Evolutionary conservation across 305 asterid species (phyloP).

Genomic region (Coffea humblotiana): DNA sequence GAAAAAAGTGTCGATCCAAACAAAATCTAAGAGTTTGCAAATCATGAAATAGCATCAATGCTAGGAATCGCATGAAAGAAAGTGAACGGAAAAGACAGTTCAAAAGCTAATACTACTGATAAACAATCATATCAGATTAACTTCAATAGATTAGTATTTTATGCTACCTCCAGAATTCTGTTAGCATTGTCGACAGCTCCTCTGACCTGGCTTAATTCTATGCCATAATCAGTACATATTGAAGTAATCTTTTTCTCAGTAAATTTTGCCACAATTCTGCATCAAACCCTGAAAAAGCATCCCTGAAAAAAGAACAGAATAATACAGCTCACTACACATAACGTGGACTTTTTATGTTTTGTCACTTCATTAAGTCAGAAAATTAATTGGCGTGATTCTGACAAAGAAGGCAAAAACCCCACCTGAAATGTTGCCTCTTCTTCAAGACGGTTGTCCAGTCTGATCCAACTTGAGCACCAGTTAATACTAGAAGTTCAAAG

Average conservation of each 20-base stretch:
- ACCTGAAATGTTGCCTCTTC: slow-evolving; percentile 56
- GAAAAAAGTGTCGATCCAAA: too few species aligned
- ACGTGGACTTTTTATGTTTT: neutral
- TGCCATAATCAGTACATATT: slow-evolving; percentile 46
- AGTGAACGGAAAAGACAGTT: slow-evolving; percentile 11
- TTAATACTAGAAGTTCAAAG: slow-evolving; percentile 66
- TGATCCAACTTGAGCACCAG: slow-evolving; percentile 87
- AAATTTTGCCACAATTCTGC: slow-evolving; percentile 55
- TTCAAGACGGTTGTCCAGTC: slow-evolving; percentile 74
- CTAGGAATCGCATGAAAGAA: slow-evolving; percentile 4
- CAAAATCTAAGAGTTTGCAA: neutral
- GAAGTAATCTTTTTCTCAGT: slow-evolving; percentile 58
- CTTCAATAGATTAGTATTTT: neutral
- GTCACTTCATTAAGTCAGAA: neutral
- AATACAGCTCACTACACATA: neutral
- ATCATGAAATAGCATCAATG: slow-evolving; percentile 13
- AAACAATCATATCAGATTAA: neutral
- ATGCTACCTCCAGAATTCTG: slow-evolving; percentile 57
- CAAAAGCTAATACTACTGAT: neutral
- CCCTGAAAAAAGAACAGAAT: slow-evolving; percentile 33
- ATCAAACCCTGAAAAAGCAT: slow-evolving; percentile 65
- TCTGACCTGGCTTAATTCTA: slow-evolving; percentile 57
- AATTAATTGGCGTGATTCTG: neutral
- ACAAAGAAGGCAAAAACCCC: neutral
- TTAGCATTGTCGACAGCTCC: slow-evolving; percentile 78